Conservation (phyloP, 805 yeast species). For the Kregervanrija delftensis region DNA sequence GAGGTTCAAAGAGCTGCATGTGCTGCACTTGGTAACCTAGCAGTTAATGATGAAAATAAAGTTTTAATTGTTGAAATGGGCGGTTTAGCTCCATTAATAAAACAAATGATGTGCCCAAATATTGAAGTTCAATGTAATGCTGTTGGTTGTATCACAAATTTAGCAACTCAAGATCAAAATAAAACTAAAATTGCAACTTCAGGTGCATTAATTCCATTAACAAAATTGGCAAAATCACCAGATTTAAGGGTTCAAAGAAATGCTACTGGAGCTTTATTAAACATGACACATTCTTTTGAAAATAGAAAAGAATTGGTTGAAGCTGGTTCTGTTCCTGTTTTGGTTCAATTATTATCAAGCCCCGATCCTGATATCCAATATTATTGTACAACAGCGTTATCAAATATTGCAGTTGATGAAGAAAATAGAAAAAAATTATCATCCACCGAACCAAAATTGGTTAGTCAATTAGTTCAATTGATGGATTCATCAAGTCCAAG, state of each 20-base stretch:
- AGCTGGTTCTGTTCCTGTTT: conserved; percentile 97
- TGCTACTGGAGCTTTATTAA: conserved; percentile 95
- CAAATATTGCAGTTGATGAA: conserved; percentile 96
- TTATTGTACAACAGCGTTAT: conserved; percentile 94
- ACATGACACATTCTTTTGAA: conserved; percentile 97
- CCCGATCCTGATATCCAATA: conserved; percentile 96
- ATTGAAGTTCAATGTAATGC: conserved; percentile 99
- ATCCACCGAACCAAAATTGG: conserved; percentile 88
- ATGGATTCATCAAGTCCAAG: conserved; percentile 93
- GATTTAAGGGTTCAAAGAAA: conserved; percentile 96
- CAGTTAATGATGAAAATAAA: conserved; percentile 94
- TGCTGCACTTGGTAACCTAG: conserved; percentile 97
- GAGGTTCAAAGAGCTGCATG: conserved; percentile 99
- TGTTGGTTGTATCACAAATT: conserved; percentile 95
- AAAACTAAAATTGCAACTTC: conserved; percentile 92
- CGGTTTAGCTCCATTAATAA: conserved; percentile 89
- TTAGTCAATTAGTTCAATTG: conserved; percentile 75
- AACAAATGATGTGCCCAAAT: conserved; percentile 95
- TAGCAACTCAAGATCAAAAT: conserved; percentile 97
- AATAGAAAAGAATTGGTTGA: conserved; percentile 93
- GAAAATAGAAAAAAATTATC: conserved; percentile 81
- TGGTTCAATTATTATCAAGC: conserved; percentile 78
- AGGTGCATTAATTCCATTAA: conserved; percentile 92
- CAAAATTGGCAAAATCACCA: conserved; percentile 88
- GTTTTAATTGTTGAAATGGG: conserved; percentile 95